Evolutionary conservation across 805 yeast genomes (phyloP).

Genomic region (Vanderwaltozyma yarrowii): DNA sequence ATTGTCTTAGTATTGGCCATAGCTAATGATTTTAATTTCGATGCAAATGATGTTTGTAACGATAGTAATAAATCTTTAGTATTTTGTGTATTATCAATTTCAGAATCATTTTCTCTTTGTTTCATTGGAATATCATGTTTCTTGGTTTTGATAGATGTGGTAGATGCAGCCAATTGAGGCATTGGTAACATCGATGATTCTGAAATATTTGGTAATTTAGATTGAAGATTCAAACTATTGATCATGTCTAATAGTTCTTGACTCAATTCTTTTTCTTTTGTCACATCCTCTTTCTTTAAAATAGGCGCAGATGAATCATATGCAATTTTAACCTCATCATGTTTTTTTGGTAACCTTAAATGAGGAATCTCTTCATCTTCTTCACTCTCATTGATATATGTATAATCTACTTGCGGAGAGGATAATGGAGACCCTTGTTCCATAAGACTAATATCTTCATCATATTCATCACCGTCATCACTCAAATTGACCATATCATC

Average conservation of each 20-base stretch:
- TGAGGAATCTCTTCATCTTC: constrained; percentile 3
- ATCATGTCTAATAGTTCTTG: constrained; percentile 1
- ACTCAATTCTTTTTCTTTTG: not conserved
- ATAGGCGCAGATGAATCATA: no score
- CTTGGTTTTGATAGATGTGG: no score
- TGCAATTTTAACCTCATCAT: not conserved
- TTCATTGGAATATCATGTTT: no score
- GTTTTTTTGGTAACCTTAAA: constrained; percentile 1
- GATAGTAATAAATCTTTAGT: not conserved
- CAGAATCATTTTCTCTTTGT: not conserved
- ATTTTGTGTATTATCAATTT: not conserved
- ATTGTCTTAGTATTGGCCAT: not conserved
- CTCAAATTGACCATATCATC: constrained; percentile 2
- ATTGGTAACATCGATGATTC: no score
- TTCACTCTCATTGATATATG: constrained; percentile 5
- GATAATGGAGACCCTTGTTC: not conserved
- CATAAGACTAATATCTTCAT: not conserved
- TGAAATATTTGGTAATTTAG: not conserved
- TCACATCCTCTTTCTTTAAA: no score
- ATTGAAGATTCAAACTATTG: not conserved
- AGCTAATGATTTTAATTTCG: constrained; percentile 5
- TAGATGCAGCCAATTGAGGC: no score
- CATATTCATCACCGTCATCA: not conserved
- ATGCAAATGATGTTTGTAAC: constrained; percentile 6
- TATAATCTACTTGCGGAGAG: constrained; percentile 1